Base-by-base conservation (phyloP, 257 asterid species). In the Solanum chilense region DNA sequence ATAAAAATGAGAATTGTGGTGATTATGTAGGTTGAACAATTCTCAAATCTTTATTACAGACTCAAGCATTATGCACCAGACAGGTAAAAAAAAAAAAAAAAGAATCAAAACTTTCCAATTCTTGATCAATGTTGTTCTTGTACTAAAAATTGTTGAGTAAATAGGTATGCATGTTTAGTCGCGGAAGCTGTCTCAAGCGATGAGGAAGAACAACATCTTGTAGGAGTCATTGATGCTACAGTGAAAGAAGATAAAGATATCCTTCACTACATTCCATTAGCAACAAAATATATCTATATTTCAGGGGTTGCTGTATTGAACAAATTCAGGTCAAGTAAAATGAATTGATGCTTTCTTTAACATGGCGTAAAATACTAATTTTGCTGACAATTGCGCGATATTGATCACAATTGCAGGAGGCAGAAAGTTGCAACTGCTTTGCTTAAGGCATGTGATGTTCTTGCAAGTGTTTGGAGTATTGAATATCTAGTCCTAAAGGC, bases 401-500 rank as follows among this genome's bases (percentile, higher is more conserved):
- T 47, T 47, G 58, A 49, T 49, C 21, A 49, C 58, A 49, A 49
- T 15, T 52, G 62, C 62, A 52, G 62, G 62, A 52, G 62, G 62
- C 62, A 52, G 62, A 52, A 52, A 52, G 62, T 52, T 52, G 62
- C 0, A 52, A 52, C 62, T 52, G 62, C 62, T 16, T 52, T 52
- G 23, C 62, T 52, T 52, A 52, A 52, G 62, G 62, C 10, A 52
- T 52, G 62, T 52, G 62, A 52, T 52, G 62, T 16, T 52, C 62
- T 52, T 52, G 62, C 62, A 52, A 52, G 62, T 16, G 0, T 52
- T 52, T 52, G 62, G 62, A 21, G 23, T 52, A 15, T 52, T 52
- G 62, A 52, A 6, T 91, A 92, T 89, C 96, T 97, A 42, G 98
- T 87, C 33, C 90, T 95, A 39, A 90, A 96, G 89, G 98, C 98